Evolutionary conservation across 257 asterid species (phyloP).

Genomic region (Plantago major): DNA sequence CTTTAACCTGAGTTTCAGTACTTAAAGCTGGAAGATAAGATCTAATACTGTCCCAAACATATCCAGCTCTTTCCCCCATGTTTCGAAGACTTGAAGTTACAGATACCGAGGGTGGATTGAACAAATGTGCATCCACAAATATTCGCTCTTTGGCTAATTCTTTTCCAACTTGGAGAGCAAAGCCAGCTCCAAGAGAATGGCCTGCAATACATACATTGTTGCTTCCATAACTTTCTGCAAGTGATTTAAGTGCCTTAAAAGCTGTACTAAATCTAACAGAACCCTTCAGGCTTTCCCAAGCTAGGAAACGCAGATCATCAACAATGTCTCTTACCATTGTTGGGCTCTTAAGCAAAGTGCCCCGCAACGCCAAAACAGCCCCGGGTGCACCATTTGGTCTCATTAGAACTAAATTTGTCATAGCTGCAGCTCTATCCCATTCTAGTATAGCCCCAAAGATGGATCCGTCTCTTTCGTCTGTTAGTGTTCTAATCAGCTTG

Average conservation of each 20-base stretch:
- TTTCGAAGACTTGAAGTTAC: constrained; percentile 69
- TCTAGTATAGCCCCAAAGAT: constrained; percentile 88
- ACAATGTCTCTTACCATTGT: constrained; percentile 85
- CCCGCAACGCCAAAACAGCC: constrained; percentile 79
- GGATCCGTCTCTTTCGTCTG: constrained; percentile 91
- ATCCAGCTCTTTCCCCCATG: constrained; percentile 70
- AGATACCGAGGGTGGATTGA: constrained; percentile 95
- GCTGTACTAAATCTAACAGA: constrained; percentile 71
- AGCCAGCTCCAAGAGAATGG: constrained; percentile 94
- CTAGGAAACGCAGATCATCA: constrained; percentile 84
- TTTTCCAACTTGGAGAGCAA: constrained; percentile 96
- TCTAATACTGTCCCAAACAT: constrained; percentile 62
- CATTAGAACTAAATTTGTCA: constrained; percentile 64
- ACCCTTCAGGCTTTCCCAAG: constrained; percentile 90
- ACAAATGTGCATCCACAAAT: constrained; percentile 85
- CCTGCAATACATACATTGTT: constrained; percentile 72
- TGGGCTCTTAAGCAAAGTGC: constrained; percentile 77
- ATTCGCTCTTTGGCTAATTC: constrained; percentile 81
- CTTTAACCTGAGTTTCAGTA: constrained; percentile 26
- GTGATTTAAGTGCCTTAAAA: constrained; percentile 42
- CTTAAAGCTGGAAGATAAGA: constrained; percentile 47
- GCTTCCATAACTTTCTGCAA: constrained; percentile 65
- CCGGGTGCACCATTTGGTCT: constrained; percentile 90
- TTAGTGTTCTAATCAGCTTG: constrained; percentile 60
- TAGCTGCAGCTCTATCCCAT: constrained; percentile 94